Conservation (phyloP, 2,329 filamentous ascomycete genomes). For the Pochonia chlamydosporia region DNA sequence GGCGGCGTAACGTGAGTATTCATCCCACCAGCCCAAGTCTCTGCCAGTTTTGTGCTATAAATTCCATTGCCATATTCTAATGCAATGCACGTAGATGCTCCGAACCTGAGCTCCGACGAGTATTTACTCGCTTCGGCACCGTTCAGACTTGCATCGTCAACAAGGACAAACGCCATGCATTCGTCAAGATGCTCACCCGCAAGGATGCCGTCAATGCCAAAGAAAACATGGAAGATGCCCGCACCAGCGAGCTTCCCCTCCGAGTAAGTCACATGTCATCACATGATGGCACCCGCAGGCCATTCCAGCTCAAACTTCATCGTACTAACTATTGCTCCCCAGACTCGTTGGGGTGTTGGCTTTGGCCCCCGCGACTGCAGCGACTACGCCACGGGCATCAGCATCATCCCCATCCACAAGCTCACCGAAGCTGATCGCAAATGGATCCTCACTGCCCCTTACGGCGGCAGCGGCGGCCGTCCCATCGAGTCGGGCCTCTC, state of each 20-base stretch:
- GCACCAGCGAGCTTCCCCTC: slow-evolving; percentile 66
- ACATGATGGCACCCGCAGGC: background rate
- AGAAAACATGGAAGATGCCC: slow-evolving; percentile 76
- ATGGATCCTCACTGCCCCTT: slow-evolving; percentile 93
- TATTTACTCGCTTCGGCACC: slow-evolving; percentile 76
- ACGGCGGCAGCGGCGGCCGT: slow-evolving; percentile 82
- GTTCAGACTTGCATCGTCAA: slow-evolving; percentile 99
- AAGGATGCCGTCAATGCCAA: slow-evolving; percentile 79
- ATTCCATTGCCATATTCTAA: background rate
- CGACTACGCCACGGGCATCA: slow-evolving; percentile 88
- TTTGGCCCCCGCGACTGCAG: slow-evolving; percentile 97
- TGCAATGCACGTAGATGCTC: slow-evolving; percentile 47
- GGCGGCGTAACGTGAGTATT: slow-evolving; percentile 79
- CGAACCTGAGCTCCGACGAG: slow-evolving; percentile 72
- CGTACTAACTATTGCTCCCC: slow-evolving; percentile 11
- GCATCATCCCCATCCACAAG: slow-evolving; percentile 85
- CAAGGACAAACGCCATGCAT: slow-evolving; percentile 94
- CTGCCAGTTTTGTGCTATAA: background rate
- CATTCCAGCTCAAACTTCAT: background rate
- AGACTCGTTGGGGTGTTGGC: slow-evolving; percentile 96
- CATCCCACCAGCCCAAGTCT: background rate
- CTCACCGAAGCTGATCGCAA: slow-evolving; percentile 95
- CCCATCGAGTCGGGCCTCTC: slow-evolving; percentile 77
- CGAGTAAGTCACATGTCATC: slow-evolving; percentile 51
- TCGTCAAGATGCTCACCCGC: slow-evolving; percentile 96